phyloP scores from a whole-genome alignment of 352 stramenopile species.

The Phytopythium mirpurense region DNA sequence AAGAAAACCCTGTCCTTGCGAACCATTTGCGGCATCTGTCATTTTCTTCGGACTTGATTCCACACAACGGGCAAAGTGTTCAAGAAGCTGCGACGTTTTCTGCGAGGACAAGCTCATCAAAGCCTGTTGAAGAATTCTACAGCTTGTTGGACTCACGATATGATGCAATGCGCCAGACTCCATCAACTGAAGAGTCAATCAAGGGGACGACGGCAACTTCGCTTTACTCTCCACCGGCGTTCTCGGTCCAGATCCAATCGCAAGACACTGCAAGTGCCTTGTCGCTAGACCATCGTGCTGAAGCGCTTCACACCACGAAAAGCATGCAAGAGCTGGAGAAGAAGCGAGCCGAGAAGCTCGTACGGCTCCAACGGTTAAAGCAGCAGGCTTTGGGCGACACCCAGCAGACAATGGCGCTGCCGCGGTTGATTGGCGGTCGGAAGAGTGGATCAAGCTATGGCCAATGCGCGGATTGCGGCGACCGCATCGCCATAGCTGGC shows the following conservation, averaged over 20 bases:
- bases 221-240: neutral
- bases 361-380: constrained; percentile 44
- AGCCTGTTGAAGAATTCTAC: constrained; percentile 40
- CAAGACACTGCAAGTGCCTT: neutral
- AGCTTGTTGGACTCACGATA: constrained; percentile 26
- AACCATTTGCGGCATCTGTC: constrained; percentile 25
- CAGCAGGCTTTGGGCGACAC: constrained; percentile 52
- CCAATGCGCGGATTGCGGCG: constrained; percentile 55
- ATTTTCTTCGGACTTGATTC: constrained; percentile 5
- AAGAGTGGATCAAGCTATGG: constrained; percentile 56
- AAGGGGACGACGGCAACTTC: neutral
- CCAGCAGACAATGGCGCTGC: constrained; percentile 39
- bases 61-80: neutral
- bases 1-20: constrained; percentile 28
- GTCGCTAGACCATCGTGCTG: neutral
- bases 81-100: neutral
- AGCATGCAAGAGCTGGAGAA: constrained; percentile 54
- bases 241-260: neutral
- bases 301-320: constrained; percentile 37
- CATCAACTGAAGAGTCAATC: neutral
- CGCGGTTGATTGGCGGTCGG: constrained; percentile 64
- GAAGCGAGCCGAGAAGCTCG: constrained; percentile 43
- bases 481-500: constrained; percentile 28
- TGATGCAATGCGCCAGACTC: neutral
- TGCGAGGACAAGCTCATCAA: neutral